A percentile compares a stretch with the other conserved stretches of the same genome.
phyloP scores from a whole-genome alignment of 2,329 filamentous ascomycete species.

The Colletotrichum destructivum region DNA sequence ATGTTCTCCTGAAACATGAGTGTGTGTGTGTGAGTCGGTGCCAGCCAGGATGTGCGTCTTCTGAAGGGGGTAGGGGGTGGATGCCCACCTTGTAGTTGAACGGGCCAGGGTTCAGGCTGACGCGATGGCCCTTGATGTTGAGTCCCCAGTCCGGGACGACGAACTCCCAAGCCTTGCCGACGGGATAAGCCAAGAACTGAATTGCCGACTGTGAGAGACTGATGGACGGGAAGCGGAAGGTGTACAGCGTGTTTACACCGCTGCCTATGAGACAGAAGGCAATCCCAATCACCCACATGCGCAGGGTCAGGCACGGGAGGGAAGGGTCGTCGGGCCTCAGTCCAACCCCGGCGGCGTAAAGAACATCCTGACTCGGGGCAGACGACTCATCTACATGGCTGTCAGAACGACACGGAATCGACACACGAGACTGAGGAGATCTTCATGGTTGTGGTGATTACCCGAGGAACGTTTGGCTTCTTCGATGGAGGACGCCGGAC shows the following conservation, averaged over 20 bases:
- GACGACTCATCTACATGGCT: constrained; percentile 29
- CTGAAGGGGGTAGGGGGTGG: neutral
- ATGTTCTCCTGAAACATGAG: constrained; percentile 52
- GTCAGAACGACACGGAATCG: neutral
- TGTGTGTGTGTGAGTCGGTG: neutral
- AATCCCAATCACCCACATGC: constrained; percentile 58
- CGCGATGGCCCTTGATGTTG: constrained; percentile 45
- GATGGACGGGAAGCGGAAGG: constrained; percentile 53
- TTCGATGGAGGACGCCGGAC: constrained; percentile 10
- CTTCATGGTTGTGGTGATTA: neutral
- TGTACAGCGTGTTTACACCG: constrained; percentile 59
- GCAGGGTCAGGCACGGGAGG: constrained; percentile 54
- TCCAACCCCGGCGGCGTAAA: constrained; percentile 51
- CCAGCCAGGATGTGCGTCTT: too few relatives aligned
- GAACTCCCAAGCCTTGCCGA: constrained; percentile 57
- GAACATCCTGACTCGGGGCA: constrained; percentile 44
- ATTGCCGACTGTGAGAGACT: constrained; percentile 53
- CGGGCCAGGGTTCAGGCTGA: constrained; percentile 58
- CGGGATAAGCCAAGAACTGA: constrained; percentile 60
- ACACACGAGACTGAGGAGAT: neutral
- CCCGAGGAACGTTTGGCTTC: constrained; percentile 26
- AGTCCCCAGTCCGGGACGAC: constrained; percentile 50
- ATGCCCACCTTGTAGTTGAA: constrained; percentile 53
- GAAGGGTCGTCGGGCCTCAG: constrained; percentile 48
- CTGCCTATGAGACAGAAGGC: constrained; percentile 55